Evolutionary conservation across 2,329 filamentous ascomycete species (phyloP).

Genomic region (Grosmannia serpens): DNA sequence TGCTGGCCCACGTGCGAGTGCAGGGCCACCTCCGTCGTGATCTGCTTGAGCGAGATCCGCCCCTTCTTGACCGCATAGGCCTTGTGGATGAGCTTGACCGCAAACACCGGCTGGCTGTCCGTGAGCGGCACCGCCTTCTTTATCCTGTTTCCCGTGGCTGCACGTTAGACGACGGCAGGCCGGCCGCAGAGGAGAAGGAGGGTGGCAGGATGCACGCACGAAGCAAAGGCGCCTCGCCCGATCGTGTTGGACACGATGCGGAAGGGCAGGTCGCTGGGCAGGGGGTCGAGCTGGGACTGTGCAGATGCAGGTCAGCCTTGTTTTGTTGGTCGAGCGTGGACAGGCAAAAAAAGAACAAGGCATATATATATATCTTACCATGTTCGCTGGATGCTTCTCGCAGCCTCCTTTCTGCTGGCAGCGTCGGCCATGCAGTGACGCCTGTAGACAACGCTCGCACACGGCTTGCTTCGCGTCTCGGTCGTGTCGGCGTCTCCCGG

Average conservation of each 20-base stretch:
- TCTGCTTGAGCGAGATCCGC: conserved; percentile 76
- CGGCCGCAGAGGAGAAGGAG: background rate
- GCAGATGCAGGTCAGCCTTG: conserved; percentile 22
- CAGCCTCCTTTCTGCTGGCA: no score
- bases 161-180: background rate
- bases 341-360: background rate
- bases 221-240: conserved; percentile 92
- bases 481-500: background rate
- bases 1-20: conserved; percentile 84
- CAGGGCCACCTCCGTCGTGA: conserved; percentile 82
- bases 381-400: background rate
- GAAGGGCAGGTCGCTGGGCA: conserved; percentile 80
- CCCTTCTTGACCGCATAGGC: conserved; percentile 84
- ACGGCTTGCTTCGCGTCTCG: background rate
- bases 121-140: conserved; percentile 81
- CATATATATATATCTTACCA: background rate
- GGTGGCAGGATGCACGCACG: conserved; percentile 40
- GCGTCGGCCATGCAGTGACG: background rate
- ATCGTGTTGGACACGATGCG: conserved; percentile 94
- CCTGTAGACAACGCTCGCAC: background rate
- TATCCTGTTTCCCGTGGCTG: conserved; percentile 49
- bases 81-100: conserved; percentile 98
- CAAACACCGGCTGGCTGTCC: conserved; percentile 65
- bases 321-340: conserved; percentile 13
- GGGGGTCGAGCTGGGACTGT: conserved; percentile 79